phyloP scores from a whole-genome alignment of 2,329 filamentous ascomycete species.

The Beauveria brongniartii region DNA sequence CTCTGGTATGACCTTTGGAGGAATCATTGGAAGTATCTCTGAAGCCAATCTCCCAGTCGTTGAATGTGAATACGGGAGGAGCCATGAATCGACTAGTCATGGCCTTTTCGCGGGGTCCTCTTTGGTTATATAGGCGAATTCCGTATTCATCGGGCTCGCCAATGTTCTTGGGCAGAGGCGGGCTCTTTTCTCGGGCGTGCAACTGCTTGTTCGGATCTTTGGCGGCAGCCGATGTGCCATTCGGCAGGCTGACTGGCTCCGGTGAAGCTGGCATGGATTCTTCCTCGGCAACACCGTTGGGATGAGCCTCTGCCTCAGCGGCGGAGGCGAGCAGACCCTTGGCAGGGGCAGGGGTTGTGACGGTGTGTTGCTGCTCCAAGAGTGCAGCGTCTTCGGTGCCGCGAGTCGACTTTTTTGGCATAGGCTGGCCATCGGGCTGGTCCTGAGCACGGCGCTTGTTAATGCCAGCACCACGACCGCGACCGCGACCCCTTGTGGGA shows the following conservation, averaged over 20 bases:
- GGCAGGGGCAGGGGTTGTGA: slow-evolving; percentile 24
- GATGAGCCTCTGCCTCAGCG: slow-evolving; percentile 27
- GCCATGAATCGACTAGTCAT: slow-evolving; percentile 46
- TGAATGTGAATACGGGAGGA: slow-evolving; percentile 39
- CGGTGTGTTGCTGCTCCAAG: slow-evolving; percentile 17
- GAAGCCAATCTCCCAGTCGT: slow-evolving; percentile 50
- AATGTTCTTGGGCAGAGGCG: slow-evolving; percentile 29
- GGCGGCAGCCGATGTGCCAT: slow-evolving; percentile 19
- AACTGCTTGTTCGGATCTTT: slow-evolving; percentile 22
- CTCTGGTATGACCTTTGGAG: slow-evolving; percentile 43
- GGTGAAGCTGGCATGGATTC: slow-evolving; percentile 29
- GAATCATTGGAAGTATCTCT: slow-evolving; percentile 50
- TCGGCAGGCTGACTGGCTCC: slow-evolving; percentile 22
- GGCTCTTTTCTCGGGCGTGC: slow-evolving; percentile 29
- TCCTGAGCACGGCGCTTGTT: slow-evolving; percentile 44
- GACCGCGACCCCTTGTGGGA: slow-evolving; percentile 24
- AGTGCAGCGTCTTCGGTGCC: slow-evolving; percentile 23
- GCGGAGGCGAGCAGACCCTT: slow-evolving; percentile 33
- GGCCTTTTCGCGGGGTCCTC: slow-evolving; percentile 32
- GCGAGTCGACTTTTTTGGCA: slow-evolving; percentile 39
- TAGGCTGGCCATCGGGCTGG: slow-evolving; percentile 40
- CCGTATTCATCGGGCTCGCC: slow-evolving; percentile 44
- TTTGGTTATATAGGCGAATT: slow-evolving; percentile 35
- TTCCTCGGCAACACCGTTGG: slow-evolving; percentile 27
- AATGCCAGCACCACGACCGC: slow-evolving; percentile 21